Conservation (phyloP, 106 monocot genomes). For the Ottelia alismoides region DNA sequence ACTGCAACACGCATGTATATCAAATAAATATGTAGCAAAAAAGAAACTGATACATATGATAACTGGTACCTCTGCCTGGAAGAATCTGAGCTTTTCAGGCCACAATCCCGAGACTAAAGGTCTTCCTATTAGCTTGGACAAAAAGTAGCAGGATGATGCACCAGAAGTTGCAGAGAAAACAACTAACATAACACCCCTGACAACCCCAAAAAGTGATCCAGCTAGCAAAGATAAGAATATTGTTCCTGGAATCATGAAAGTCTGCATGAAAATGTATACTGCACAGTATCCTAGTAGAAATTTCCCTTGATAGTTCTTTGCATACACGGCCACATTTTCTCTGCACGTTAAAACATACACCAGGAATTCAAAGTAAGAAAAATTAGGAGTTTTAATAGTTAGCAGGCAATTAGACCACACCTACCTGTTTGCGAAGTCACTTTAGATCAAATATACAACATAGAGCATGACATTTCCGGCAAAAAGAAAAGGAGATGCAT, state of each 20-base stretch:
- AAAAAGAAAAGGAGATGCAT: too few species aligned
- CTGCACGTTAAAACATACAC: too few species aligned
- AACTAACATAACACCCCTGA: constrained; percentile 74
- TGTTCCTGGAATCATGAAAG: constrained; percentile 97
- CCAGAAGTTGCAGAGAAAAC: constrained; percentile 77
- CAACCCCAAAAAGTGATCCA: constrained; percentile 84
- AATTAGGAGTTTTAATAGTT: too few species aligned
- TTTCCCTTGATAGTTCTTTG: constrained; percentile 56
- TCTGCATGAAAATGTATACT: constrained; percentile 96
- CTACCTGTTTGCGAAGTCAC: too few species aligned
- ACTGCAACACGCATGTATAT: too few species aligned
- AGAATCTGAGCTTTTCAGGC: constrained; percentile 83
- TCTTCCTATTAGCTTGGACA: constrained; percentile 81
- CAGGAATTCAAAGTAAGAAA: too few species aligned
- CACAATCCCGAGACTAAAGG: constrained; percentile 72
- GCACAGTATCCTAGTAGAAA: constrained; percentile 92
- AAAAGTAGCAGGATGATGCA: constrained; percentile 80
- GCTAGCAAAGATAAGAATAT: constrained; percentile 91
- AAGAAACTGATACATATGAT: too few species aligned
- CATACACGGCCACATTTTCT: constrained; percentile 74
- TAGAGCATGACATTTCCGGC: too few species aligned
- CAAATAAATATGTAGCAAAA: too few species aligned
- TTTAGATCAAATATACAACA: too few species aligned
- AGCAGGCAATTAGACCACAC: too few species aligned
- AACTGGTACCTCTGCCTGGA: constrained; percentile 66